Conservation (phyloP, 78 protist species). For the Planoprotostelium fungivorum region DNA sequence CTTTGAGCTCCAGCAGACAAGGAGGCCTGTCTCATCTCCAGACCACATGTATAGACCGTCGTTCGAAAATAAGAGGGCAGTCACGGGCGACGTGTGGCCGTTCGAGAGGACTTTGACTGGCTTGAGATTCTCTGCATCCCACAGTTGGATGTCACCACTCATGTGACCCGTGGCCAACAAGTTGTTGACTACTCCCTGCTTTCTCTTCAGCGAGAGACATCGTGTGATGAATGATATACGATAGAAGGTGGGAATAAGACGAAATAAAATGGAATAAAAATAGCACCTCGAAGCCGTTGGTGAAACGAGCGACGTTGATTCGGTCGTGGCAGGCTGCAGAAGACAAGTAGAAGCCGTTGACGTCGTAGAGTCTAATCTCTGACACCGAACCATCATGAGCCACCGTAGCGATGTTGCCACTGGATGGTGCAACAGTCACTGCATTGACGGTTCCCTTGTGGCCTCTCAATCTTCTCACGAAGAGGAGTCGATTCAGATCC, state of each 20-base stretch:
- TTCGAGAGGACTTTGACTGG: slow-evolving; percentile 7
- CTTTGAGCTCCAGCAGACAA: slow-evolving; percentile 36
- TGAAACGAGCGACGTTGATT: slow-evolving; percentile 40
- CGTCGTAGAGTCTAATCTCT: slow-evolving; percentile 31
- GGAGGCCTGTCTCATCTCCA: slow-evolving; percentile 31
- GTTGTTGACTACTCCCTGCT: slow-evolving; percentile 28
- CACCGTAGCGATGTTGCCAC: slow-evolving; percentile 29
- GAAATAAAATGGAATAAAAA: neutral
- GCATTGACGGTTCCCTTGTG: slow-evolving; percentile 31
- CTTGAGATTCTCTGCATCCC: slow-evolving; percentile 27
- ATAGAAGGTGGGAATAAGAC: neutral
- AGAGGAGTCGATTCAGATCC: slow-evolving; percentile 64
- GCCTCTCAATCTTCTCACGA: slow-evolving; percentile 20
- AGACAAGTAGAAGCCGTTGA: slow-evolving; percentile 26
- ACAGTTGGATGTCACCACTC: slow-evolving; percentile 28
- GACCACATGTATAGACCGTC: slow-evolving; percentile 33
- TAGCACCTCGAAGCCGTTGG: slow-evolving; percentile 15
- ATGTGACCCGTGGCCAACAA: slow-evolving; percentile 53
- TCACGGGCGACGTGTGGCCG: slow-evolving; percentile 12
- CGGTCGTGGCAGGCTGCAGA: slow-evolving; percentile 14
- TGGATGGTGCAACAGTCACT: slow-evolving; percentile 42
- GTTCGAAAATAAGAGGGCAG: slow-evolving; percentile 32
- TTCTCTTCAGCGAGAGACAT: no score
- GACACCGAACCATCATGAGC: slow-evolving; percentile 1
- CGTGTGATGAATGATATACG: neutral